A percentile compares a stretch with the other conserved stretches of the same genome.
phyloP scores from a whole-genome alignment of 176 grass and related monocot species.

The Musa beccarii region DNA sequence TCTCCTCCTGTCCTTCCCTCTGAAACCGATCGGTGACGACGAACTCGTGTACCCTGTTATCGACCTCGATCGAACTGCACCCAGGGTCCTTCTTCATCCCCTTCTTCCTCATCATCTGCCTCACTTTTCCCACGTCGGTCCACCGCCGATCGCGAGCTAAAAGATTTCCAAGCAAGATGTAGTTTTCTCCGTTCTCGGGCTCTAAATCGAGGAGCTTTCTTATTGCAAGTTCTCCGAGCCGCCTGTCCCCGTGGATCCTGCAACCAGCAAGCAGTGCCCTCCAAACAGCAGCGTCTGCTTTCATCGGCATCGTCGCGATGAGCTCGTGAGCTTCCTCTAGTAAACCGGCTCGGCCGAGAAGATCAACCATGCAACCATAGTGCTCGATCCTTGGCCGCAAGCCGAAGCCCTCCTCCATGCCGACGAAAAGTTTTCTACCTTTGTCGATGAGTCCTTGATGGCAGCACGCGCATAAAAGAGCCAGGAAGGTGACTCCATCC shows the following conservation, averaged over 20 bases:
- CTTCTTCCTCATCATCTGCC: conserved; percentile 36
- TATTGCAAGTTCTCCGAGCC: conserved; percentile 32
- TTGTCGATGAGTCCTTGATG: conserved; percentile 11
- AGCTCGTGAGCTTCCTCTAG: conserved; percentile 43
- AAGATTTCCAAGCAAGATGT: conserved; percentile 46
- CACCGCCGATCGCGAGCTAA: conserved; percentile 36
- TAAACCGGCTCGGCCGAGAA: conserved; percentile 44
- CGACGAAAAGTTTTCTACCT: conserved; percentile 20
- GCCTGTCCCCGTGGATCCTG: conserved; percentile 26
- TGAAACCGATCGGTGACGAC: neutral
- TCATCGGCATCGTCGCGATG: conserved; percentile 29
- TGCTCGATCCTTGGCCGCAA: conserved; percentile 46
- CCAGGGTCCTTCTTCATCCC: conserved; percentile 39
- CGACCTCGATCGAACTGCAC: conserved; percentile 55
- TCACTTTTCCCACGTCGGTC: conserved; percentile 42
- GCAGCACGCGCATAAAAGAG: conserved; percentile 21
- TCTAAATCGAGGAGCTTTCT: conserved; percentile 42
- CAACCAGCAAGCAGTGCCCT: conserved; percentile 44
- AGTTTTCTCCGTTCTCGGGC: conserved; percentile 42
- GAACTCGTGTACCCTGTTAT: conserved; percentile 36
- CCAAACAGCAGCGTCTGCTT: conserved; percentile 46
- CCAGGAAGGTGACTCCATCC: conserved; percentile 16
- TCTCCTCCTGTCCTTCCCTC: conserved; percentile 9
- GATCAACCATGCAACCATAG: conserved; percentile 62
- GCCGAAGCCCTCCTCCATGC: conserved; percentile 28